A percentile compares a stretch with the other conserved stretches of the same genome.
Conservation (phyloP, 495 filamentous ascomycete genomes). For the Talaromyces wortmannii region DNA sequence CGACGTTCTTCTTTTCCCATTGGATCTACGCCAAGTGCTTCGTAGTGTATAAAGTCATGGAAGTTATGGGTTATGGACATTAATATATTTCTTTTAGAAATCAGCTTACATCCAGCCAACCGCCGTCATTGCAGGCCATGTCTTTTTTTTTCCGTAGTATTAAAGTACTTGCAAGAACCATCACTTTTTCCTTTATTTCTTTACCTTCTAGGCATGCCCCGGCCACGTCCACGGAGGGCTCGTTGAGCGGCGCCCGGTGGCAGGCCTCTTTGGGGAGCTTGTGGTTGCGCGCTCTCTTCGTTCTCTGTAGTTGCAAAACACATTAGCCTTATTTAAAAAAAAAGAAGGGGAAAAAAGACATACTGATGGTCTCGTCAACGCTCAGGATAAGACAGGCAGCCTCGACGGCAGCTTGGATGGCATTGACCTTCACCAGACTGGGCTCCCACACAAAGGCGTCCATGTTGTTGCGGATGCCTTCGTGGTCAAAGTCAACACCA, state of each 20-base stretch:
- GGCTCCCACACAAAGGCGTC: conserved; percentile 96
- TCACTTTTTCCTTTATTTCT: conserved; percentile 5
- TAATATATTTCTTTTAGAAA: background rate
- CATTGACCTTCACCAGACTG: conserved; percentile 91
- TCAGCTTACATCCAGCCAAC: background rate
- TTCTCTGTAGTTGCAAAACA: conserved; percentile 48
- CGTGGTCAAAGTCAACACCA: conserved; percentile 89
- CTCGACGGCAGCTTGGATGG: conserved; percentile 92
- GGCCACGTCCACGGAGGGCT: conserved; percentile 74
- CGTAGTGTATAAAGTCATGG: no score
- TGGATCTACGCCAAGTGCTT: no score
- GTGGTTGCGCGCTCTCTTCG: conserved; percentile 77
- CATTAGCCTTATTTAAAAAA: conserved; percentile 1
- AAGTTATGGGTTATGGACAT: no score
- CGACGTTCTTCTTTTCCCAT: no score
- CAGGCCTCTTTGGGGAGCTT: conserved; percentile 68
- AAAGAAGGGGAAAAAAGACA: conserved; percentile 16
- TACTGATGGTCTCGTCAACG: conserved; percentile 94
- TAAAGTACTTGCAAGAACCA: conserved; percentile 10
- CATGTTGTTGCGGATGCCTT: conserved; percentile 90
- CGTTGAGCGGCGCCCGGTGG: conserved; percentile 91
- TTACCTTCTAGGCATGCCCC: conserved; percentile 85
- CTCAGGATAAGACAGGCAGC: conserved; percentile 90
- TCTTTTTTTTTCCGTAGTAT: conserved; percentile 5
- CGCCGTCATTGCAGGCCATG: background rate